Base-by-base conservation (phyloP, 768 basidiomycete genomes). In the Filobasidium wieringae region DNA sequence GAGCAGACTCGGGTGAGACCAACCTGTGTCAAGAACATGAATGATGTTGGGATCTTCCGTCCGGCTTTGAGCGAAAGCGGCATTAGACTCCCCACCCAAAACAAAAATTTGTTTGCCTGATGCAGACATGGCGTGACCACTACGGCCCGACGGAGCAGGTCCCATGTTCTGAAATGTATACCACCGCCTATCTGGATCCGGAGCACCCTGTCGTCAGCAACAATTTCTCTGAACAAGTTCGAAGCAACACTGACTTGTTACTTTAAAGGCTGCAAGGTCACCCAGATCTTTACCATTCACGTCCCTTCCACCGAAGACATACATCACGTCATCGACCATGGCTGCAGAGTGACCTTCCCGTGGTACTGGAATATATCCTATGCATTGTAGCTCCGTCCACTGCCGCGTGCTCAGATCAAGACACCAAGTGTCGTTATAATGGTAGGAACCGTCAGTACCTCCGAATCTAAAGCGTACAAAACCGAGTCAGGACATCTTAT, bases 111-210 rank as follows among this genome's bases (percentile, higher is more conserved):
- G 82, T 49, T 84, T 80, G 30, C 88, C 89, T 31, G 65, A 66
- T 69, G 87, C 84, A 12, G 88, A 84, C 91, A 99, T 93, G n/a
- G 93, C 88, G 74, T 99, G 95, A 1, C 95, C 95, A 8, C 89
- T 92, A 51, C 95, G 81, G 2, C 89, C 88, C 37, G 79, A 84
- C 0, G 95, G 95, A 15, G 88, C 82, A 17, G 93, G 93, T 0
- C 95, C 95, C 95, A 99, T 99, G 70, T 96, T 95, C 74, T 96
- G 91, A 78, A 99, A 99, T 89, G 92, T 97, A 76, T 92, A 99
- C 95, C 95, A 99, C 65, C 95, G 80, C 68, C 90, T 88, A 74
- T 91, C 93, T 96, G 70, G 30, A 45, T 41, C 17, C 9, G 26
- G 47, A 60, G 39, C 29, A 52, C 63, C 41, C 47, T 34, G 11